Percentiles rank a stretch among this genome's conserved stretches.
These are phyloP conservation scores for Albugo laibachii DNA, from an alignment of 352 stramenopile species.

Conservation along the genomic window DNA sequence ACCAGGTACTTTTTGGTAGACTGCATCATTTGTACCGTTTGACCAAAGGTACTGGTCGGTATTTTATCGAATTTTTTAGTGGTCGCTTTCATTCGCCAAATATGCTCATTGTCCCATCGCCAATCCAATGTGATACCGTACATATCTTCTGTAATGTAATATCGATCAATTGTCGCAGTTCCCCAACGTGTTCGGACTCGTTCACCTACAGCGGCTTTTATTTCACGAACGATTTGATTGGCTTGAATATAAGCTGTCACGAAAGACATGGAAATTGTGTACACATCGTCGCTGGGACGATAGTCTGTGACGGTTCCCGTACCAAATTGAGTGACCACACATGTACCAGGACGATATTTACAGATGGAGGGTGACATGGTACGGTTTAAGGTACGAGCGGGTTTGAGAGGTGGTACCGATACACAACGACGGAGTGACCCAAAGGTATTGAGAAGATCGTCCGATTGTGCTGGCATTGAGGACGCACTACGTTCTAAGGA, in stretches of 20 bases:
- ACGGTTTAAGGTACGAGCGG: too few species aligned
- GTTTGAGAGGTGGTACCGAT: too few species aligned
- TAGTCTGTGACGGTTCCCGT: slow-evolving; percentile 54
- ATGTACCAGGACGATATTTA: slow-evolving; percentile 4
- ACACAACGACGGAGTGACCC: too few species aligned
- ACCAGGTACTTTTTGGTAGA: slow-evolving; percentile 66
- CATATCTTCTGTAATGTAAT: slow-evolving; percentile 74
- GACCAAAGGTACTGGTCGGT: slow-evolving; percentile 9
- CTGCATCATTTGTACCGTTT: slow-evolving; percentile 28
- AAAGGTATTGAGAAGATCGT: too few species aligned
- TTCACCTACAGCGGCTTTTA: slow-evolving; percentile 69
- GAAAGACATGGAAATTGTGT: slow-evolving; percentile 54
- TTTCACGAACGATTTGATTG: slow-evolving; percentile 48
- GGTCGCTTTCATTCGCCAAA: slow-evolving; percentile 80
- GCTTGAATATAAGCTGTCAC: slow-evolving; percentile 47
- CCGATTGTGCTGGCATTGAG: too few species aligned
- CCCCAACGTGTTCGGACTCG: slow-evolving; percentile 70
- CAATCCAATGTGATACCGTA: slow-evolving; percentile 76
- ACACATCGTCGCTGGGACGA: slow-evolving; percentile 44
- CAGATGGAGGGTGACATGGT: too few species aligned
- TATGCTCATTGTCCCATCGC: slow-evolving; percentile 75
- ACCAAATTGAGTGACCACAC: slow-evolving; percentile 53
- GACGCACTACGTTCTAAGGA: too few species aligned
- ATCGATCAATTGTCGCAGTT: slow-evolving; percentile 65
- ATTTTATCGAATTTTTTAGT: slow-evolving; percentile 82